These are phyloP conservation scores for Cornus suecica DNA, from an alignment of 148 eudicot genomes.

Conservation along the genomic window DNA sequence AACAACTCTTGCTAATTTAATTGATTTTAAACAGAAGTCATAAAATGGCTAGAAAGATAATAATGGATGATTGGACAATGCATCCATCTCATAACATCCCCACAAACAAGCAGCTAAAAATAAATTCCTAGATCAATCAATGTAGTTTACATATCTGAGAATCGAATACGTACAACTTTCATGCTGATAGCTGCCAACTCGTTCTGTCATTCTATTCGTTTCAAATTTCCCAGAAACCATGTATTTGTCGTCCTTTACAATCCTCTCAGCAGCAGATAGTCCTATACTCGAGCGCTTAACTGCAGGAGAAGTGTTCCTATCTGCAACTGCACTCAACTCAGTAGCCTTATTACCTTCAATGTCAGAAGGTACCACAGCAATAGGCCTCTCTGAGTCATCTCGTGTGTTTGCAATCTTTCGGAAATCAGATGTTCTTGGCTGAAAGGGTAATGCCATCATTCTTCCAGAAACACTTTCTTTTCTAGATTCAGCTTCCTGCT, in stretches of 20 bases:
- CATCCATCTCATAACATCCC: neutral
- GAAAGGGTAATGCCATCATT: constrained; percentile 45
- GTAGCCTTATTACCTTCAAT: constrained; percentile 30
- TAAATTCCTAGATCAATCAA: neutral
- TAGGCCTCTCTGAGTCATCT: constrained; percentile 58
- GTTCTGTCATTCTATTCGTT: constrained; percentile 42
- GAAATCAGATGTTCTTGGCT: constrained; percentile 50
- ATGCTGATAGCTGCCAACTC: constrained; percentile 41
- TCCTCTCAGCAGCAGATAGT: constrained; percentile 42
- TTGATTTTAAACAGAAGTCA: neutral
- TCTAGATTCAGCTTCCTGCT: constrained; percentile 63
- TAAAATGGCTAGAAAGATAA: neutral
- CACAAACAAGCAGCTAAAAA: neutral
- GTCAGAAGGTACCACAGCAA: constrained; percentile 40
- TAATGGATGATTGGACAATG: neutral
- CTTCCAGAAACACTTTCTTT: constrained; percentile 61
- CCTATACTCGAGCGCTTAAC: constrained; percentile 42
- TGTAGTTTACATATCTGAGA: constrained; percentile 1
- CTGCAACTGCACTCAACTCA: constrained; percentile 39
- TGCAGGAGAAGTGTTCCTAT: constrained; percentile 39
- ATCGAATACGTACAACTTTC: constrained; percentile 63
- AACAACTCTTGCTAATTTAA: neutral
- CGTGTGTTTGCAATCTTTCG: constrained; percentile 47
- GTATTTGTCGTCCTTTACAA: constrained; percentile 48
- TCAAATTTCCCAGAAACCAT: constrained; percentile 40